Base-by-base conservation (phyloP, 768 basidiomycete genomes). In the Grammothele lineata region DNA sequence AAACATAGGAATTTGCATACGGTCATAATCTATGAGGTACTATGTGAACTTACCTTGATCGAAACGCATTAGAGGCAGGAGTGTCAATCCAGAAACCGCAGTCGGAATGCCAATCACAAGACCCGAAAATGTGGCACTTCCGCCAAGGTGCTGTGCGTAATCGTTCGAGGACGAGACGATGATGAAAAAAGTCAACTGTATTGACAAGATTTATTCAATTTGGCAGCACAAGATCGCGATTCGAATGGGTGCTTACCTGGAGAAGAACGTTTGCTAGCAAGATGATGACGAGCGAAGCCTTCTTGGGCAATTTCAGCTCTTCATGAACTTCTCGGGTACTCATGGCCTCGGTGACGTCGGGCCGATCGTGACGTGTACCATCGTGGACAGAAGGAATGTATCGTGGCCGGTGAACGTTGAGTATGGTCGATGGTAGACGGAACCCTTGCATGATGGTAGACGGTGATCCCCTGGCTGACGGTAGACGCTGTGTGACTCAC, bases 31-130 rank as follows among this genome's bases (percentile, higher is more conserved):
- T n/a, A n/a, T n/a, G n/a, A n/a, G n/a, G n/a, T n/a, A n/a, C n/a
- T n/a, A n/a, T n/a, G n/a, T n/a, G n/a, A n/a, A 5, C 47, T 35
- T 47, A 77, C 85, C 82, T 73, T 65, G 64, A 56, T 86, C 84
- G 17, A 70, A 66, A 57, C 59, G 74, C 36, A 74, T 72, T 42
- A 86, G 62, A 3, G 80, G 80, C 15, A 85, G 57, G 12, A 87
- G 69, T 1, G 72, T 63, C 0, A 87, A 50, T 0, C 81, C 83
- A 25, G 82, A 75, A 47, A 85, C 74, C 2, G 78, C 64, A 10
- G 79, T 77, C 9, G 83, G 85, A 48, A 87, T 81, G 54, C 85
- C 85, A 47, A 85, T 78, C 25, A 75, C 74, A 5, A 87, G 57
- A 43, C 85, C 83, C 27, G 83, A 80, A 59, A 87, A 87, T 0